Evolutionary conservation across 1,284 basidiomycete species (phyloP), one percentile per base, ranked within the genome.

Genomic region (Puccinia polysora): DNA sequence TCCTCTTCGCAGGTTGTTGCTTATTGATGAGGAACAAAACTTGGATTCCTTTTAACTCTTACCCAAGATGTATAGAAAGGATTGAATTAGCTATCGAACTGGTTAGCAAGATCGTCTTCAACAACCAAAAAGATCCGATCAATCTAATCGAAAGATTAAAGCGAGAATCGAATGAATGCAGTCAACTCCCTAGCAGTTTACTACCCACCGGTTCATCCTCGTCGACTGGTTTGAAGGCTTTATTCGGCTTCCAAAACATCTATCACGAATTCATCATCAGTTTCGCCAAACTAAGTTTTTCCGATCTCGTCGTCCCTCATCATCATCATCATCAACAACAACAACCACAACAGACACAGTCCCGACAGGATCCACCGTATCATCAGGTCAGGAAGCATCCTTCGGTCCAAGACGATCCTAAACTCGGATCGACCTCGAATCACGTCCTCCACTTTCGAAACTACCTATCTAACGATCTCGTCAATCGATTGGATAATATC

Each of bases 241-340:
- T 50, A 15, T 25, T 25, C 6, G 34, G 25, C 4, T 28, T 38
- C 28, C 18, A 32, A n/a, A 53, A 38, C 20, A 43, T 67, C 20
- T 56, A 67, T 55, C 65, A 67, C 40, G 52, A 67, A 43, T 67
- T 67, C 25, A 30, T 67, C 30, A 12, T 67, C 20, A 10, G 36
- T 25, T 55, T 67, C 43, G 23, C 49, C 7, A 67, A 67, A 53
- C 30, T 67, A 10, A 30, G 23, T 20, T 67, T 36, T 38, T 25
- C 38, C 43, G 65, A 67, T 20, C 45, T 43, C 7, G 12, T 60
- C 12, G 28, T 12, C 23, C 38, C 58, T 23, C 2, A 5, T 4
- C 8, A n/a, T n/a, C n/a, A n/a, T n/a, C n/a, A n/a, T n/a, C n/a
- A n/a, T n/a, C n/a, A n/a, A n/a, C n/a, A n/a, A n/a, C n/a, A n/a